Base-by-base conservation (phyloP, 768 basidiomycete genomes). In the Serendipita sp. region DNA sequence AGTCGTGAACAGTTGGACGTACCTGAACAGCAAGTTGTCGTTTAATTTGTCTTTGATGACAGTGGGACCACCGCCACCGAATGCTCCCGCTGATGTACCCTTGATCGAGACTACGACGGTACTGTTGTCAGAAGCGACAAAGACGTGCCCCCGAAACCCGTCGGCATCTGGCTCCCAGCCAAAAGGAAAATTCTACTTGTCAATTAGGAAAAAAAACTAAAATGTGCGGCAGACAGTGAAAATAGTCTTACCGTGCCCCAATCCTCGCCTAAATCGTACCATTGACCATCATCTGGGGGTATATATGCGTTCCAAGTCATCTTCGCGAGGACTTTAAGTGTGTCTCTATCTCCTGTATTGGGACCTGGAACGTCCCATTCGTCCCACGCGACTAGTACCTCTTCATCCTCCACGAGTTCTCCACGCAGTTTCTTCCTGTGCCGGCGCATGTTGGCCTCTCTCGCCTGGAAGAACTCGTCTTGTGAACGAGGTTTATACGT, bases 111-210 rank as follows among this genome's bases (percentile, higher is more conserved):
- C 77, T 33, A 96, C 77, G 27, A 97, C 88, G 0, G 90, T 95
- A 13, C 83, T 83, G 68, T 94, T 91, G 72, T 90, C 86, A 0
- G 79, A 77, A 0, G 83, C 82, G n/a, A 86, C 88, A 68, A 95
- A 96, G 23, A 98, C 75, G 69, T 97, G 93, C 0, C 95, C 95
- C 50, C 95, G 81, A 66, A 97, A 81, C 0, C 93, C 92, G 71
- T 96, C 90, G n/a, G 84, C 84, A 29, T 86, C 81, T 0, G 88
- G 85, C 67, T 87, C 83, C 93, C 94, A 97, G 11, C 95, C 95
- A 68, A 92, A 86, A 0, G 93, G 88, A 33, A 77, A 76, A 33
- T 78, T 81, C 83, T 88, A 66, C 23, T 23, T 23, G 23, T 23
- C 23, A 23, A 23, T 23, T 23, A 23, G 23, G 23, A 18, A 43